phyloP scores from a whole-genome alignment of 1,284 basidiomycete species.

The Naganishia sp. region DNA sequence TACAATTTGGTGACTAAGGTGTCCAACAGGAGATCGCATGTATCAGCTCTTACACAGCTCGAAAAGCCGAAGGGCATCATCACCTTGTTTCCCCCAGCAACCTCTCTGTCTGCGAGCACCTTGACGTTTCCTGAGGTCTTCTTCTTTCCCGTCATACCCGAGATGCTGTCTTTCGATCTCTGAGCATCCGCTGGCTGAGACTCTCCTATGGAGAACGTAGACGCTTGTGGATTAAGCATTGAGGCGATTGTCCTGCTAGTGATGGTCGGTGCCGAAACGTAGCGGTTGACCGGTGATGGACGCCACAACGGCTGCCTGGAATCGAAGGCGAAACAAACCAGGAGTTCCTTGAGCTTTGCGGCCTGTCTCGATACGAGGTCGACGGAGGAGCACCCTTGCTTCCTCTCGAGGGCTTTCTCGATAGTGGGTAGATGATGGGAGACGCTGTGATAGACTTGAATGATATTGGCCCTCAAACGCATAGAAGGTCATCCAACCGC shows the following conservation, averaged over 20 bases:
- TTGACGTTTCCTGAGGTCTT: constrained; percentile 11
- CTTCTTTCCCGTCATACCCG: not conserved
- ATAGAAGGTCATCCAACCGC: constrained; percentile 23
- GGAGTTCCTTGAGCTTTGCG: no score
- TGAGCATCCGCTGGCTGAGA: not conserved
- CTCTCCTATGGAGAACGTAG: constrained; percentile 9
- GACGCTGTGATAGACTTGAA: no score
- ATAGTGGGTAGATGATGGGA: no score
- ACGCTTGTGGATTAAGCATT: constrained; percentile 22
- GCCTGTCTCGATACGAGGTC: no score
- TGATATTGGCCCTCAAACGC: not conserved
- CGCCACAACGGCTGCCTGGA: not conserved
- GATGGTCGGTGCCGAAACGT: not conserved
- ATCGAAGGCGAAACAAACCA: not conserved
- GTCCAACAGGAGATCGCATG: no score
- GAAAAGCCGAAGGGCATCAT: not conserved
- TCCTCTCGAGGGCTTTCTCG: no score
- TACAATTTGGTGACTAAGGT: no score
- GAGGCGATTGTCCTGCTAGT: not conserved
- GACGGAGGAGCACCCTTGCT: not conserved
- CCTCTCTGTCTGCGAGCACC: not conserved
- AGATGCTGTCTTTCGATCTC: not conserved
- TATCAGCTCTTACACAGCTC: no score
- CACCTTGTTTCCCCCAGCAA: not conserved
- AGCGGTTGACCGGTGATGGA: not conserved